Base-by-base conservation (phyloP, 139 green algal genomes). In the Chlorella sp. region DNA sequence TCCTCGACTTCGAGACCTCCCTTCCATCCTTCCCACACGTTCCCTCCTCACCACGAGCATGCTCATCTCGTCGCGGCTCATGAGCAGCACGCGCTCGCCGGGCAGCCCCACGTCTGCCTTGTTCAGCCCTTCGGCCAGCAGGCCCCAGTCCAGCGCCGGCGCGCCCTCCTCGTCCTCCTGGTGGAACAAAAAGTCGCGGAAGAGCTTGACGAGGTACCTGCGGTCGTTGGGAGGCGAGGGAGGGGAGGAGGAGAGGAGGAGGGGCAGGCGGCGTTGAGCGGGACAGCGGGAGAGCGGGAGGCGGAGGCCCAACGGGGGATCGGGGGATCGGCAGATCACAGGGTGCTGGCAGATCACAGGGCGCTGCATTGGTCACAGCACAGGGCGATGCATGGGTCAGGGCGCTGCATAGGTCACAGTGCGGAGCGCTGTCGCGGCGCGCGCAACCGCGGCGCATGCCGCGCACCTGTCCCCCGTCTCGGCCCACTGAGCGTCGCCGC, bases 141-240 rank as follows among this genome's bases (percentile, higher is more conserved):
- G 87, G 5, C 94, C 94, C 91, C 92, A 98, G 80, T 98, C 95
- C 61, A 97, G 56, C 53, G 87, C 25, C 8, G 92, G 94, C 5
- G 41, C 68, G 0, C 93, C 93, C 42, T 93, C 86, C 63, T 92
- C 85, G 15, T 73, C 64, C 8, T 73, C 74, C 74, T 97, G 92
- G 77, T 97, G 91, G 72, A 97, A 95, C 53, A 97, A 77, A 86
- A 97, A 97, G 86, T 98, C 95, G 3, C 90, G 78, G 81, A 98
- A 98, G 11, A 98, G 89, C 79, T 95, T 94, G 33, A 98, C 73
- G 53, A 98, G 46, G 82, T 98, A 98, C 41, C 67, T 72, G 58
- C 46, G 43, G 59, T 31, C n/a, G n/a, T n/a, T n/a, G 19, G 46
- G 2, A 48, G 42, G 45, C 4, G 43, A 9, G 12, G n/a, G n/a